Conservation (phyloP, 371 early-diverging fungal species). For the Mucor lusitanicus region DNA sequence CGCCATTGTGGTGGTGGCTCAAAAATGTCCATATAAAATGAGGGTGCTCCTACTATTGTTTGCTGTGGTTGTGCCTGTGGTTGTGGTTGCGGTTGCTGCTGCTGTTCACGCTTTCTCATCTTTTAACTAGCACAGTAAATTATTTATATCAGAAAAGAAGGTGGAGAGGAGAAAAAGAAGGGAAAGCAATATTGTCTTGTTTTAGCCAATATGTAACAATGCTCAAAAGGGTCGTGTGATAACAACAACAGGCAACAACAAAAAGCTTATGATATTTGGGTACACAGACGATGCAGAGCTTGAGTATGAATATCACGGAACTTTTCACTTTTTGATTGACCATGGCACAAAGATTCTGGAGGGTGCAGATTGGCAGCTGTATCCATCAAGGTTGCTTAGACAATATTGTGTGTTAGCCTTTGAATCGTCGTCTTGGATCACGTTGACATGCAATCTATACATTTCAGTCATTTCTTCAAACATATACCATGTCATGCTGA, state of each 20-base stretch:
- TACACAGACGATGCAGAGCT: background rate
- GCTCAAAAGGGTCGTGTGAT: background rate
- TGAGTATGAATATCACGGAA: too few species aligned
- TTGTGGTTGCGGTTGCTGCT: background rate
- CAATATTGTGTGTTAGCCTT: too few species aligned
- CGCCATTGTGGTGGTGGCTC: conserved; percentile 18
- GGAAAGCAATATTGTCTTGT: background rate
- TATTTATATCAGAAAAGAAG: background rate
- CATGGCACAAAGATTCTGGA: too few species aligned
- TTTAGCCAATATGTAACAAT: background rate
- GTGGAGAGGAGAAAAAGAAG: background rate
- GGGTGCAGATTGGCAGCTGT: too few species aligned
- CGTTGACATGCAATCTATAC: too few species aligned
- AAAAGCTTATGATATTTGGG: background rate
- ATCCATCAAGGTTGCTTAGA: too few species aligned
- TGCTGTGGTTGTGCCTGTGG: background rate
- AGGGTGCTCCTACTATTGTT: background rate
- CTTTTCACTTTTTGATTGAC: too few species aligned
- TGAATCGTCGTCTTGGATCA: too few species aligned
- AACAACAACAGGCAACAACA: background rate
- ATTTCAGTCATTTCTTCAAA: too few species aligned
- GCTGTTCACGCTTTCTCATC: background rate
- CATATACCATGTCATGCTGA: too few species aligned
- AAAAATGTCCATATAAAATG: conserved; percentile 16
- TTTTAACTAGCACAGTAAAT: background rate